These are phyloP conservation scores for Solanum hybrid DNA, from an alignment of 305 asterid species.

Conservation along the genomic window DNA sequence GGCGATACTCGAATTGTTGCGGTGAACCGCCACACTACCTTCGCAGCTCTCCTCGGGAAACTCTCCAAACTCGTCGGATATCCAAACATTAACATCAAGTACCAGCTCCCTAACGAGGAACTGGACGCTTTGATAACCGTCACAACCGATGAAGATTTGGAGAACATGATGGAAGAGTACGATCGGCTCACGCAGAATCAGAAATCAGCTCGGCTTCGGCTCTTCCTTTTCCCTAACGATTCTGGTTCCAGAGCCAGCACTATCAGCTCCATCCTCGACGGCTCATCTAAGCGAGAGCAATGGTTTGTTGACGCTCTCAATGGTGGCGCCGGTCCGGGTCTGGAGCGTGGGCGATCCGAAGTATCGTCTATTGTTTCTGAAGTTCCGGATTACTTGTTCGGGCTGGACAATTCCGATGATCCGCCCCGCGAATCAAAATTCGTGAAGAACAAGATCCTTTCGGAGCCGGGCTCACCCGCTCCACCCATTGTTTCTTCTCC, in stretches of 20 bases:
- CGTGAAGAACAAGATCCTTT: constrained; percentile 24
- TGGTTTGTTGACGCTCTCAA: constrained; percentile 87
- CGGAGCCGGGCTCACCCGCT: constrained; percentile 76
- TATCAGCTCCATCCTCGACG: constrained; percentile 77
- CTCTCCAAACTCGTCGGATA: constrained; percentile 65
- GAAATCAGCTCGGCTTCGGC: constrained; percentile 62
- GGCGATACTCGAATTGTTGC: constrained; percentile 93
- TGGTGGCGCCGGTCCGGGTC: constrained; percentile 39
- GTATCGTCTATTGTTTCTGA: constrained; percentile 79
- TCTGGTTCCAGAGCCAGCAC: constrained; percentile 43
- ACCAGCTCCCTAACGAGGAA: constrained; percentile 91
- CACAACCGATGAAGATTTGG: constrained; percentile 72
- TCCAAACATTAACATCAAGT: constrained; percentile 49
- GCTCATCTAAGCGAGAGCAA: constrained; percentile 78
- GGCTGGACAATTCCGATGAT: constrained; percentile 69
- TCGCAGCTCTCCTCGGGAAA: constrained; percentile 39
- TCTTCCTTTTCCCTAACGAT: constrained; percentile 54
- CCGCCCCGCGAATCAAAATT: constrained; percentile 34
- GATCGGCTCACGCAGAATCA: constrained; percentile 53
- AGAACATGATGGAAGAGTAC: constrained; percentile 90
- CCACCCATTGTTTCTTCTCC: constrained; percentile 48
- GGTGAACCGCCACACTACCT: constrained; percentile 57
- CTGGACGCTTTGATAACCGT: constrained; percentile 78
- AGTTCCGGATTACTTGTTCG: constrained; percentile 83
- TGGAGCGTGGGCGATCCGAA: constrained; percentile 85